Evolutionary conservation across 805 yeast genomes (phyloP), one percentile per base, ranked within the genome.

Genomic region (Zygoascus bituminiphila): DNA sequence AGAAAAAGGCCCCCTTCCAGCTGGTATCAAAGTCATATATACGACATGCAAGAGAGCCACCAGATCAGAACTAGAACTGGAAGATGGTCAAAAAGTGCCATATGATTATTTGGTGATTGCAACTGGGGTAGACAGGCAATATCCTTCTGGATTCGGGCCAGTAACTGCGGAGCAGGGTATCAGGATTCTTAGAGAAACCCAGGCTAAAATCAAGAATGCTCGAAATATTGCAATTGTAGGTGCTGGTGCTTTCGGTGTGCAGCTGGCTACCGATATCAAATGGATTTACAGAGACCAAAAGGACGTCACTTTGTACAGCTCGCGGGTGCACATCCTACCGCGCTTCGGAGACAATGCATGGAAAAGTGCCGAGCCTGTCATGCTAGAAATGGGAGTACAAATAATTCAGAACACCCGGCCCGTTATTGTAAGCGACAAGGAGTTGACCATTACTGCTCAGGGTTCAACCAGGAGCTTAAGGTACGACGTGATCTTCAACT

Each of bases 171-270:
- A 17, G 9, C 44, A 31, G 4, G 52, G 54, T 24, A 37, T 51
- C 5, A 35, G 24, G 17, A 42, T 33, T 12, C 46, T 51, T 35
- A n/a, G 29, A 20, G 26, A 17, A 14, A 23, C 22, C 42, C 52
- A 51, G 39, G 12, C 14, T 22, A 21, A 23, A 20, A 38, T 48
- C 26, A 29, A 42, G 25, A 42, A 41, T 14, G 50, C 47, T 19
- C 23, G n/a, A 12, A 6, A 10, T 5, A 46, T 49, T 41, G 52
- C 52, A 7, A 36, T 49, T 15, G 37, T 49, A 14, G 52, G 52
- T 8, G 52, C 52, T 17, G 52, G 52, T 4, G 52, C 52, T 7
- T 50, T 47, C 8, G 52, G 52, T n/a, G 47, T 49, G 22, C 50
- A 49, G 40, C 46, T 49, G 14, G 52, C 52, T 14, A 47, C 50